Conservation (phyloP, 179 eudicot genomes). For the Actinidia polygama region DNA sequence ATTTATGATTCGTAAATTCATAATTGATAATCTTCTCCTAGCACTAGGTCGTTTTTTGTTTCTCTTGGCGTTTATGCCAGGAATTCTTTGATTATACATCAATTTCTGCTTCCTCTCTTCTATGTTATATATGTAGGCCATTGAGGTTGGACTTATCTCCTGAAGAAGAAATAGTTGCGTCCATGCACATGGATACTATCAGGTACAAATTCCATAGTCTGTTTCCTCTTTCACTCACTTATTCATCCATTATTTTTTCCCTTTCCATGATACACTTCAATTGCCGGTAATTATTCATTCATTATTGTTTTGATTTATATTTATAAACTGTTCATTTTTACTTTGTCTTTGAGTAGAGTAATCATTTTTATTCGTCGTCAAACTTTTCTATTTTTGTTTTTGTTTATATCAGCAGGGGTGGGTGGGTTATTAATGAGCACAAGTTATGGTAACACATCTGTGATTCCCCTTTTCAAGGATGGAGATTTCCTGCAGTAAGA, state of each 20-base stretch:
- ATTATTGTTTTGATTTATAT: conserved; percentile 9
- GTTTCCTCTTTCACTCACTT: neutral
- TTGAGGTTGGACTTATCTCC: conserved; percentile 83
- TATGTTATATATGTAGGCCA: conserved; percentile 48
- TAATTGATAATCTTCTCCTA: neutral
- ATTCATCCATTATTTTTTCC: neutral
- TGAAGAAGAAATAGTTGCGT: conserved; percentile 88
- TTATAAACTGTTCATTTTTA: neutral
- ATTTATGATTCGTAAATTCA: neutral
- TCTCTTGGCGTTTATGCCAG: neutral
- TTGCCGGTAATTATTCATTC: neutral
- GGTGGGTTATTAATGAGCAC: no score
- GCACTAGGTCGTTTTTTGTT: conserved; percentile 6
- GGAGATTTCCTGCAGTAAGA: no score
- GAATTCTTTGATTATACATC: neutral
- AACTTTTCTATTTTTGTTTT: no score
- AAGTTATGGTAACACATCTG: no score
- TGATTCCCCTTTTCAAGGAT: no score
- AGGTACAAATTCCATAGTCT: conserved; percentile 44
- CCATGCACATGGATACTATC: conserved; percentile 86
- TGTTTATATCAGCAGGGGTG: no score
- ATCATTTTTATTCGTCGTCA: no score
- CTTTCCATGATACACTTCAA: neutral
- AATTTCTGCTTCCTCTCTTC: conserved; percentile 14
- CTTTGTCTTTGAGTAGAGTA: neutral